Base-by-base conservation (phyloP, 177 flowering plant genomes). In the Vitis hybrid region DNA sequence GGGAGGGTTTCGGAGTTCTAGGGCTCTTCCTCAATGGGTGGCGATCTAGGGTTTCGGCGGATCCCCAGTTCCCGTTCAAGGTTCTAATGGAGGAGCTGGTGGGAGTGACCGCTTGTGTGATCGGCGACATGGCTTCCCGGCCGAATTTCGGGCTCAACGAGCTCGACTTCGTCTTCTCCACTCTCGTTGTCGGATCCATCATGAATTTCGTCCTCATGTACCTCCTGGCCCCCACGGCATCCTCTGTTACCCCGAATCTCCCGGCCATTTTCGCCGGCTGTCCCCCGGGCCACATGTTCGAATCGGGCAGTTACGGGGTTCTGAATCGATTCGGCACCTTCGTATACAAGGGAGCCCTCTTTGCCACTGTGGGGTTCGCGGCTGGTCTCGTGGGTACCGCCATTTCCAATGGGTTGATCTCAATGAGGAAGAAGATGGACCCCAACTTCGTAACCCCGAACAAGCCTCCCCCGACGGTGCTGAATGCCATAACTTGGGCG, bases 11-110 rank as follows among this genome's bases (percentile, higher is more conserved):
- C n/a, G 92, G 95, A 13, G 52, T 85, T 12, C 51, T 89, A n/a
- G 91, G 90, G 12, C 68, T 86, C 7, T 83, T 90, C 52, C 52
- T 89, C n/a, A 82, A 76, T 10, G 98, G 98, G 17, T 93, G 98
- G 98, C 78, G 90, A 81, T 88, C 91, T 3, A 77, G 98, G 73
- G 97, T 94, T 38, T 76, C 84, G 0, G 98, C 98, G 0, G 98
- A 92, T 80, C 97, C 97, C 0, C 97, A 94, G 71, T 94, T 94
- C 73, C 97, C 98, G 0, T 94, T 94, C 83, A 94, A 94, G 79
- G 95, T 94, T 28, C 73, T 92, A 20, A 94, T 94, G 97, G 97
- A 91, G 75, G 94, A 93, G 69, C 18, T 94, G 52, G 95, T 91
- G 1, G 98, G 97, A 2, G 94, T 94, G 1, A 82, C 77, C 11